These are phyloP conservation scores for Colletotrichum chlorophyti DNA, from an alignment of 2,329 filamentous ascomycete genomes.

Conservation along the genomic window DNA sequence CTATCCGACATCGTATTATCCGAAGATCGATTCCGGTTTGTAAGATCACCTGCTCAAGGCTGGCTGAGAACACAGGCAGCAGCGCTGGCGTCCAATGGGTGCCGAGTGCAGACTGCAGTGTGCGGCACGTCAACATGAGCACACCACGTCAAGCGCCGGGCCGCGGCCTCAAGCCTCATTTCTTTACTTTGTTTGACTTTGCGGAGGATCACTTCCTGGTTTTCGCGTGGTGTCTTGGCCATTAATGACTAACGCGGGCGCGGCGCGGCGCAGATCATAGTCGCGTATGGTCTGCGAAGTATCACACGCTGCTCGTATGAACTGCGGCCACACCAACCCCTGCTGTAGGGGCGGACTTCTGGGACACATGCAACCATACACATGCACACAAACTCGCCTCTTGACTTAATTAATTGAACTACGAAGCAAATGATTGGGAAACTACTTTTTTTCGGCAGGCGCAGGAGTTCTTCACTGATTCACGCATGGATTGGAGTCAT, in stretches of 20 bases:
- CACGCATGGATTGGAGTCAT: too few relatives aligned
- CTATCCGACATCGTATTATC: slow-evolving; percentile 17
- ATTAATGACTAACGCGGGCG: neutral
- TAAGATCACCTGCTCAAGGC: neutral
- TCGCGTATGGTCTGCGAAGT: neutral
- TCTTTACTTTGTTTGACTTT: neutral
- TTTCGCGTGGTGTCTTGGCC: neutral
- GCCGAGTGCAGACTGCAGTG: neutral
- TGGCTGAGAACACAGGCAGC: slow-evolving; percentile 3
- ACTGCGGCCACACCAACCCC: neutral
- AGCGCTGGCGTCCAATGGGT: neutral
- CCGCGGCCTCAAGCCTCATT: slow-evolving; percentile 1
- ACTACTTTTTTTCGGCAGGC: too few relatives aligned
- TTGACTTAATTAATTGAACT: too few relatives aligned
- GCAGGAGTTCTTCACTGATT: too few relatives aligned
- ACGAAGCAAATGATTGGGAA: too few relatives aligned
- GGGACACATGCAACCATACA: neutral
- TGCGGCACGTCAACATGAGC: slow-evolving; percentile 6
- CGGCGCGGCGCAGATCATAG: neutral
- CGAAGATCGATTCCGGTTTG: slow-evolving; percentile 31
- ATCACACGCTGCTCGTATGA: neutral
- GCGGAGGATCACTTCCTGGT: neutral
- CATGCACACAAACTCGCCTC: too few relatives aligned
- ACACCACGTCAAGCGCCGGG: neutral
- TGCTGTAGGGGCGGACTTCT: neutral